A percentile compares a stretch with the other conserved stretches of the same genome.
phyloP scores from a whole-genome alignment of 2,329 filamentous ascomycete species.

The Phoma sp. region DNA sequence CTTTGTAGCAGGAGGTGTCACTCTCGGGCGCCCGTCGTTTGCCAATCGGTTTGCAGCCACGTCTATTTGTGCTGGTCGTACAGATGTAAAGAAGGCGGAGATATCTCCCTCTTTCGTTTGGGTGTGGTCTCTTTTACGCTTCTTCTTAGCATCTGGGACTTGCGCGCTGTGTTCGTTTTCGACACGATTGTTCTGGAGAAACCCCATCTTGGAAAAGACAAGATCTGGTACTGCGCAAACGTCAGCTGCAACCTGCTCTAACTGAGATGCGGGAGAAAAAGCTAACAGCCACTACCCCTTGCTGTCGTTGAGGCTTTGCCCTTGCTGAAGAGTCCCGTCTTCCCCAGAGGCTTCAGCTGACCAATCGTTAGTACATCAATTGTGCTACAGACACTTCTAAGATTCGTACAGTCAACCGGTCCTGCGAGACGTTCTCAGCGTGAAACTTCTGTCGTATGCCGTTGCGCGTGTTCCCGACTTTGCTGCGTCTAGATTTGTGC shows the following conservation, averaged over 20 bases:
- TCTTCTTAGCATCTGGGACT: conserved; percentile 34
- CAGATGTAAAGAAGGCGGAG: conserved; percentile 53
- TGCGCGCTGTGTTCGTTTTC: conserved; percentile 32
- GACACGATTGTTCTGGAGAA: conserved; percentile 50
- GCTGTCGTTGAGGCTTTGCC: conserved; percentile 56
- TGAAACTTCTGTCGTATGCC: conserved; percentile 53
- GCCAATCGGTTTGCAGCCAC: conserved; percentile 29
- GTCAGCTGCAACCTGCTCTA: conserved; percentile 27
- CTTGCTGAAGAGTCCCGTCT: conserved; percentile 57
- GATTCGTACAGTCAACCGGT: conserved; percentile 55
- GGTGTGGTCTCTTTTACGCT: conserved; percentile 40
- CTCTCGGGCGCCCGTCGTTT: conserved; percentile 7
- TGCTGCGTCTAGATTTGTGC: conserved; percentile 46
- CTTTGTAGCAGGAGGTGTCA: not conserved
- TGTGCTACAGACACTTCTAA: conserved; percentile 15
- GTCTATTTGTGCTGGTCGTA: conserved; percentile 34
- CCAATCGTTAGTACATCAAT: conserved; percentile 33
- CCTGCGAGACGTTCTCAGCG: conserved; percentile 52
- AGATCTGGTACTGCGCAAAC: conserved; percentile 56
- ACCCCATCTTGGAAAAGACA: conserved; percentile 59
- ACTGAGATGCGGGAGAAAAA: conserved; percentile 15
- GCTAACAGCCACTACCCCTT: conserved; percentile 52
- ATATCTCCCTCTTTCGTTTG: conserved; percentile 50
- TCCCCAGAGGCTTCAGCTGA: conserved; percentile 53
- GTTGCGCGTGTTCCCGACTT: conserved; percentile 44